Conservation (phyloP, 1,284 basidiomycete species). For the Stygiomarasmius scandens region DNA sequence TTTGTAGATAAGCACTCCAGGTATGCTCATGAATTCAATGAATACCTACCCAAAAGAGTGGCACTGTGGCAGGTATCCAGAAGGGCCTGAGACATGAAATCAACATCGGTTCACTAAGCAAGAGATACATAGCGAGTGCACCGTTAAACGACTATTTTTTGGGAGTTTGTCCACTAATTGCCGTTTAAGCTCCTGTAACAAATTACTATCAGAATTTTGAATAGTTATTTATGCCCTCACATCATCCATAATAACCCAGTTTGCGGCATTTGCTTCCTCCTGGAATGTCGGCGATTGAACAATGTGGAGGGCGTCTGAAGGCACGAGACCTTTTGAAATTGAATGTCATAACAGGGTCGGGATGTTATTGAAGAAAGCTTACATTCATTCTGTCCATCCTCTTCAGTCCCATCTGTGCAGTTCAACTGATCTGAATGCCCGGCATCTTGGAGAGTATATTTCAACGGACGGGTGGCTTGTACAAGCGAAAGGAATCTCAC, state of each 20-base stretch:
- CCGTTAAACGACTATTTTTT: not conserved
- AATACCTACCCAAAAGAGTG: not conserved
- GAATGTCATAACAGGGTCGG: too few species aligned
- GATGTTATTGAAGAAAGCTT: too few species aligned
- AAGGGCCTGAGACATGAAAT: not conserved
- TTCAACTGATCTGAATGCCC: slow-evolving; percentile 14
- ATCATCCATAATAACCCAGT: slow-evolving; percentile 9
- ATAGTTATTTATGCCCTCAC: too few species aligned
- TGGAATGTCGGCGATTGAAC: too few species aligned
- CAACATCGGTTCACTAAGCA: not conserved
- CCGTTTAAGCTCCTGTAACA: too few species aligned
- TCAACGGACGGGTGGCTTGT: not conserved
- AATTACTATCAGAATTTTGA: too few species aligned
- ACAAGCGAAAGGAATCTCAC: not conserved
- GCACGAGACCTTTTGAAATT: not conserved
- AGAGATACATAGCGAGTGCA: not conserved
- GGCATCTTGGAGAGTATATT: slow-evolving; percentile 4
- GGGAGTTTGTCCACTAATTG: too few species aligned
- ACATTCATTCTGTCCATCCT: slow-evolving; percentile 17
- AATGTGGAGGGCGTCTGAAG: not conserved
- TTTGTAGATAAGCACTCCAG: too few species aligned
- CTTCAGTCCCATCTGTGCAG: slow-evolving; percentile 11
- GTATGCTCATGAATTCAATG: too few species aligned
- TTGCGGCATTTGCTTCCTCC: not conserved
- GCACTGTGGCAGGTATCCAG: not conserved